These are phyloP conservation scores for Pyrenochaeta sp. DNA, from an alignment of 2,329 filamentous ascomycete species.

Conservation along the genomic window DNA sequence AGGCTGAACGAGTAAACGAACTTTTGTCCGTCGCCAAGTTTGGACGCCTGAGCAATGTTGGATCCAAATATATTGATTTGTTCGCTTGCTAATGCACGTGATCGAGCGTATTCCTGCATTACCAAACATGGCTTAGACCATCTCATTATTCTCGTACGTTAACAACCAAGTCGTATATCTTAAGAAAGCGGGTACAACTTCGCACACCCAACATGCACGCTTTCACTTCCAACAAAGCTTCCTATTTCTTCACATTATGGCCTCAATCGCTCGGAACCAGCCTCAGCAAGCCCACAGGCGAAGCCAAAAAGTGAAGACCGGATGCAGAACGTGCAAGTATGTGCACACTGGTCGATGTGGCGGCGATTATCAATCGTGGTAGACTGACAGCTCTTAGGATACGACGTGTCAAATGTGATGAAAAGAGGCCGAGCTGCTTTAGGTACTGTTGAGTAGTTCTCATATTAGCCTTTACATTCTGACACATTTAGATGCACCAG, in stretches of 20 bases:
- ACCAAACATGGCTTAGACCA: not conserved
- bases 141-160: not conserved
- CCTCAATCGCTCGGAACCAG: not conserved
- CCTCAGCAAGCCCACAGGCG: slow-evolving; percentile 14
- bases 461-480: not conserved
- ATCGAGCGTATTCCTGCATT: not conserved
- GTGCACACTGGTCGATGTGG: not conserved
- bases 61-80: slow-evolving; percentile 8
- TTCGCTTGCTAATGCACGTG: slow-evolving; percentile 20
- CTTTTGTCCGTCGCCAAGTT: not conserved
- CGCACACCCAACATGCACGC: not conserved
- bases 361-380: not conserved
- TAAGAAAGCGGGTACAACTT: not conserved
- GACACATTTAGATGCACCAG: slow-evolving; percentile 33
- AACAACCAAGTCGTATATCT: not conserved
- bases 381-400: slow-evolving; percentile 17
- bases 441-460: slow-evolving; percentile 16
- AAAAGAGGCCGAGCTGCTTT: slow-evolving; percentile 25
- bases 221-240: not conserved
- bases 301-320: slow-evolving; percentile 33
- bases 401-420: slow-evolving; percentile 34
- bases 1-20: too few relatives aligned
- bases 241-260: slow-evolving; percentile 4
- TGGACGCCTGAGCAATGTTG: not conserved
- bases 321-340: slow-evolving; percentile 38